Percentiles rank a stretch among this genome's conserved stretches.
These are phyloP conservation scores for Knoxdaviesia capensis DNA, from an alignment of 2,329 filamentous ascomycete species.

Conservation along the genomic window DNA sequence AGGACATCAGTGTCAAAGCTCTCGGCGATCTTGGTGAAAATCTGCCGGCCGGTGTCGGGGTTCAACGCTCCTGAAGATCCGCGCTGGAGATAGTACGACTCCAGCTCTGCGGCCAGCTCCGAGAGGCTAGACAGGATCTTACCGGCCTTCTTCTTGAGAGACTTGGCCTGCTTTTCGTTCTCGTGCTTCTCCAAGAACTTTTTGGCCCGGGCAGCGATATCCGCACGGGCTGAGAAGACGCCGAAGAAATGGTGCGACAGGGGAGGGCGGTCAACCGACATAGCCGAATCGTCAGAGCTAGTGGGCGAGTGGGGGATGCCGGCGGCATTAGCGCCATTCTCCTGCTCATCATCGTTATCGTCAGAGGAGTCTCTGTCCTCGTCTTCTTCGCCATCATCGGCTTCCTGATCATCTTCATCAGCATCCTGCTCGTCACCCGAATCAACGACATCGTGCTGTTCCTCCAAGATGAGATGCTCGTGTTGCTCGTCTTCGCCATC, in stretches of 20 bases:
- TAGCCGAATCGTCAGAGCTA: conserved; percentile 46
- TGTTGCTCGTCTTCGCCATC: conserved; percentile 5
- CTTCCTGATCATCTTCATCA: conserved; percentile 12
- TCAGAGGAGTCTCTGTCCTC: conserved; percentile 18
- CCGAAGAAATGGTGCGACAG: conserved; percentile 20
- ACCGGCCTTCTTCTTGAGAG: conserved; percentile 59
- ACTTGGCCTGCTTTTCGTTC: conserved; percentile 47
- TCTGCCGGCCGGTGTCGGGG: conserved; percentile 31
- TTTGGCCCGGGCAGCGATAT: conserved; percentile 59
- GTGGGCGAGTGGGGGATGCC: conserved; percentile 39
- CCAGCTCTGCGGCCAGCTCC: conserved; percentile 49
- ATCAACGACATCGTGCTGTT: conserved; percentile 6
- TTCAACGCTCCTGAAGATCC: conserved; percentile 20
- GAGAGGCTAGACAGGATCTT: conserved; percentile 58
- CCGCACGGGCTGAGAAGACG: conserved; percentile 36
- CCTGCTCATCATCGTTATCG: conserved; percentile 30
- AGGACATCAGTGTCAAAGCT: conserved; percentile 81
- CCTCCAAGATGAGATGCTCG: conserved; percentile 8
- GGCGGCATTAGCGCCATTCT: conserved; percentile 24
- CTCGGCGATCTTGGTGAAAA: conserved; percentile 58
- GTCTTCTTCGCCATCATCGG: conserved; percentile 17
- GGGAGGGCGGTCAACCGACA: conserved; percentile 37
- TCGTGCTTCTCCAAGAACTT: conserved; percentile 74
- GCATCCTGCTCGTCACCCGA: conserved; percentile 8
- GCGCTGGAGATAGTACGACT: conserved; percentile 44